Base-by-base conservation (phyloP, 2,329 filamentous ascomycete species). In the Diaporthe ilicicola region DNA sequence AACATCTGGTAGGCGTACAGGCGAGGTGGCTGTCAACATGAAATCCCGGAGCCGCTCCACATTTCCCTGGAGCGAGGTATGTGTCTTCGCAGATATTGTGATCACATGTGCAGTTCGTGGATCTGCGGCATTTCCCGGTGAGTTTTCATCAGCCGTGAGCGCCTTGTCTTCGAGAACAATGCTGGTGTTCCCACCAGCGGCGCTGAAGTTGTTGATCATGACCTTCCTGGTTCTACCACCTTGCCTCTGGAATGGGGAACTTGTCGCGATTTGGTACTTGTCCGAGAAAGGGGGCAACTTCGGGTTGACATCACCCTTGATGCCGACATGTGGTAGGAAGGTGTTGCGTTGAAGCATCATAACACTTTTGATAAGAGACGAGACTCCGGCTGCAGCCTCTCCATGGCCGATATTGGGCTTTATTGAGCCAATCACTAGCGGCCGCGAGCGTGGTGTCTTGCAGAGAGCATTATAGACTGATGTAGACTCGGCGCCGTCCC, bases 401-500 rank as follows among this genome's bases (percentile, higher is more conserved):
- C 71, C 73, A 32, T 77, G 76, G 51, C 59, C 59, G 9, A 62
- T 34, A 4, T 62, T 62, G 6, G 59, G 59, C 22, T 93, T 92
- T 4, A 89, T 85, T 0, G 90, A 84, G 2, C 91, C 91, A 0
- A 92, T 80, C 74, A 87, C 87, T 1, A 93, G 82, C 0, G 89
- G 87, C n/a, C 46, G 67, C 4, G 66, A n/a, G 1, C 70, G 70
- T 39, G 24, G 39, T 73, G 42, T 1, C 76, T 61, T 0, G 75
- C 76, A 62, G 72, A 85, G 87, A 6, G 85, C 81, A 59, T 84
- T 81, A 3, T 90, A 89, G 61, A 97, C 92, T 0, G 92, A 94
- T 1, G 89, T 85, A 91, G 95, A 95, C 79, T 97, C 94, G 3
- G 89, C 92, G 9, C 90, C 90, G 77, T 97, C 94, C 71, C 93